Evolutionary conservation across 495 filamentous ascomycete genomes (phyloP).

Genomic region (Terfezia claveryi): DNA sequence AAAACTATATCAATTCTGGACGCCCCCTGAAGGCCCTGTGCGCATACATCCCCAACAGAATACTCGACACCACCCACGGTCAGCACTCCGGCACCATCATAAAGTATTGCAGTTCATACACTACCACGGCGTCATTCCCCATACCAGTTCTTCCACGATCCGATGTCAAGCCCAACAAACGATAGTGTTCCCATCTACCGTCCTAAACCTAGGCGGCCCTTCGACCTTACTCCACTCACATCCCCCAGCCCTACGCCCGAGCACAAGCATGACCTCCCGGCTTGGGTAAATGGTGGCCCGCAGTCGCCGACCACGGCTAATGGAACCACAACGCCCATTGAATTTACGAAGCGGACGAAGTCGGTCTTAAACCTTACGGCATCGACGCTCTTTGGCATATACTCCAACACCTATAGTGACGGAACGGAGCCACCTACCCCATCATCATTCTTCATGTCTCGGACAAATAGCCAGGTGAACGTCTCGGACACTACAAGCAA

Average conservation of each 20-base stretch:
- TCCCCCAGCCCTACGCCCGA: slow-evolving; percentile 31
- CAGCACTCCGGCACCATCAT: too few species aligned
- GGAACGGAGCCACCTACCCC: slow-evolving; percentile 4
- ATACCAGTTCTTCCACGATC: too few species aligned
- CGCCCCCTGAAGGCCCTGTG: too few species aligned
- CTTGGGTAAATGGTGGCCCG: neutral
- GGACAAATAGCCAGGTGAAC: neutral
- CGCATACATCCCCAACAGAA: too few species aligned
- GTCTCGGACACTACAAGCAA: neutral
- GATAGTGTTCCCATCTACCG: slow-evolving; percentile 30
- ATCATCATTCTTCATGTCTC: neutral
- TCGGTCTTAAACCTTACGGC: slow-evolving; percentile 75
- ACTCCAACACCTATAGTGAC: slow-evolving; percentile 35
- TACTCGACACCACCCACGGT: too few species aligned
- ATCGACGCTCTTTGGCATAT: slow-evolving; percentile 79
- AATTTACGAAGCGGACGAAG: slow-evolving; percentile 32
- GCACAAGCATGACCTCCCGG: slow-evolving; percentile 23
- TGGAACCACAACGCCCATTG: slow-evolving; percentile 1
- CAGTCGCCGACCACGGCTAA: slow-evolving; percentile 6
- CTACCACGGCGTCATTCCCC: too few species aligned
- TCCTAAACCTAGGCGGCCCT: slow-evolving; percentile 54
- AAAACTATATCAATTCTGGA: too few species aligned
- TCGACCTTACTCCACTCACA: slow-evolving; percentile 37
- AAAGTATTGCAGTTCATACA: too few species aligned
- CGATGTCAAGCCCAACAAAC: too few species aligned